Base-by-base conservation (phyloP, 2,329 filamentous ascomycete species). In the Pestalotiopsis fici region DNA sequence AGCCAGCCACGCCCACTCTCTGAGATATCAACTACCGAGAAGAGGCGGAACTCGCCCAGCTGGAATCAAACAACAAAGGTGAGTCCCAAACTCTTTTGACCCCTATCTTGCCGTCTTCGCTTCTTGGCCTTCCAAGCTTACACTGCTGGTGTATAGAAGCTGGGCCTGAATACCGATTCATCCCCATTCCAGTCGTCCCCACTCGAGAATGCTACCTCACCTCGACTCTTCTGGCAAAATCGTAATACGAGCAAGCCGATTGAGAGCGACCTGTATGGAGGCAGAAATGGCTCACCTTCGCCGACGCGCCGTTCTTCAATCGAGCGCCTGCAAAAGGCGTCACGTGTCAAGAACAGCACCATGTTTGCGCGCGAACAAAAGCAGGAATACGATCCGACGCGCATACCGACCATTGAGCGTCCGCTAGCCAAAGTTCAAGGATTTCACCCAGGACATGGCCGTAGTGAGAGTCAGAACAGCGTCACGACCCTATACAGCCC, bases 261-360 rank as follows among this genome's bases (percentile, higher is more conserved):
- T 3, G 95, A 98, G 81, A 97, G 97, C 81, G 86, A 83, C 59
- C 79, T 86, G 66, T 89, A 89, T 71, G 85, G 87, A 69, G 84
- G 85, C 67, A 85, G 88, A 63, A 80, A 82, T 35, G 57, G 87
- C 56, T 90, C 92, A 12, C 88, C 91, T 7, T 91, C 91, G 59
- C 90, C 93, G 25, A 91, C 89, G 67, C 92, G 93, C 75, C 91
- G 95, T 77, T 93, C 93, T 59, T 98, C 95, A 21, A 95, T 99
- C 72, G 96, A 99, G 86, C 95, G 95, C 76, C 87, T 99, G 68
- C 97, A 98, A 83, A 93, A 91, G 78, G 95, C 94, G 37, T 97
- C 95, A 66, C 92, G 96, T 69, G 96, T 99, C 75, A 97, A 95
- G 86, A 98, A 97, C 83, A 98, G 95, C 87, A 97, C 91, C 82